A percentile compares a stretch with the other conserved stretches of the same genome.
Conservation (phyloP, 441 rosid species). For the Erodium texanum region DNA sequence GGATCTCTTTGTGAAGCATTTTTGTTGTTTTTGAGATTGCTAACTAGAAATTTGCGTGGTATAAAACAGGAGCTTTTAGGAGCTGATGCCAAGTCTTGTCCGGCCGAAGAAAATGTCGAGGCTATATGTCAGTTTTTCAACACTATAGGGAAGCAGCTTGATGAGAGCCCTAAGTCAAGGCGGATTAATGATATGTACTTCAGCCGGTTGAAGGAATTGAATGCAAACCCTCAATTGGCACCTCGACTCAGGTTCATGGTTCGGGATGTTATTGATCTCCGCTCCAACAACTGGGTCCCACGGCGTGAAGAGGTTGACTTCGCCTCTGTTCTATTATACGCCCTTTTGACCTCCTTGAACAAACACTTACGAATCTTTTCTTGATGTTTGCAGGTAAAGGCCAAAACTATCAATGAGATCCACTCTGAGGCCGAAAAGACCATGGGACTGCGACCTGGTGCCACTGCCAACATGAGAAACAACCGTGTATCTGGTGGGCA, state of each 20-base stretch:
- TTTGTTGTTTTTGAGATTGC: not conserved
- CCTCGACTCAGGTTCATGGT: constrained; percentile 72
- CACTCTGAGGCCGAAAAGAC: constrained; percentile 83
- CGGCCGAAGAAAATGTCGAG: constrained; percentile 81
- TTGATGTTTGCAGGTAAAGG: constrained; percentile 45
- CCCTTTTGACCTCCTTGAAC: not conserved
- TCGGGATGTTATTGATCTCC: constrained; percentile 63
- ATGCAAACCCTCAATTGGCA: constrained; percentile 55
- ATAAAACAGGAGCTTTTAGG: constrained; percentile 69
- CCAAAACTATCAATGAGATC: constrained; percentile 82
- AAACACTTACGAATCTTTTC: not conserved
- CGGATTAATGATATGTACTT: constrained; percentile 61
- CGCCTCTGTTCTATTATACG: not conserved
- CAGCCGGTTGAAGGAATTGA: constrained; percentile 49
- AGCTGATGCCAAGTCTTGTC: constrained; percentile 42
- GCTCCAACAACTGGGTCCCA: constrained; percentile 73
- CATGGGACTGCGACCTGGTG: constrained; percentile 89
- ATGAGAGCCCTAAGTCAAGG: constrained; percentile 53
- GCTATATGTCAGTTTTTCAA: constrained; percentile 75
- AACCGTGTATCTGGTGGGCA: constrained; percentile 44
- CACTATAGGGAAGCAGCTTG: constrained; percentile 84
- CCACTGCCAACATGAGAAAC: constrained; percentile 70
- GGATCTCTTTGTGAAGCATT: not conserved
- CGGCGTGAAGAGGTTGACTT: constrained; percentile 75
- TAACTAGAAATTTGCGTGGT: constrained; percentile 5